Base-by-base conservation (phyloP, 345 rosid species). In the Eutrema japonicum region DNA sequence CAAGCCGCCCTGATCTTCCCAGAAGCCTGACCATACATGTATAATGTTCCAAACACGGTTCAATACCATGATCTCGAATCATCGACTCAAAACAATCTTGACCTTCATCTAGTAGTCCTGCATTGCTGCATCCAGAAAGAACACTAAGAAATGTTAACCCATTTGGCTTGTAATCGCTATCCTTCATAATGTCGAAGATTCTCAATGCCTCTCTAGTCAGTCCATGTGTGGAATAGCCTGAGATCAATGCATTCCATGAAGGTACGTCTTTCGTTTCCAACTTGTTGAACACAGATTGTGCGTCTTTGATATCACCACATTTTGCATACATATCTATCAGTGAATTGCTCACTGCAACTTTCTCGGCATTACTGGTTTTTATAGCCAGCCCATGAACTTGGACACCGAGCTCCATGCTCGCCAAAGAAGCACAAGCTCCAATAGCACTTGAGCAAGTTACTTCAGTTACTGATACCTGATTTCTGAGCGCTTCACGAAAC, bases 251-350 rank as follows among this genome's bases (percentile, higher is more conserved):
- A 65, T 90, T 92, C 96, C 97, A 95, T 0, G 97, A 83, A 68
- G 89, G 87, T 68, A 70, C 80, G 61, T 87, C 88, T 70, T 55
- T 76, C 30, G 75, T 71, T 27, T 43, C 71, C 78, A 92, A 75
- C 80, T 33, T 75, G 36, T 83, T 81, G 82, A 95, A 92, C 48
- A 81, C 85, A 54, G 81, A 71, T 5, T 81, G 83, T 16, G 96
- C 91, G 49, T 81, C 82, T 59, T 78, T 73, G 71, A 92, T 85
- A 49, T 78, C 82, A 55, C 99, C 96, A 50, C 96, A 92, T 83
- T 95, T 92, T 29, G 99, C 92, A 76, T 95, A 92, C 98, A 92
- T 95, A 75, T 92, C 94, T 66, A 92, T 83, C 82, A 95, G 76
- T 47, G 94, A 85, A 85, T 92, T 95, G 41, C 78, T 80, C 7